A percentile compares a stretch with the other conserved stretches of the same genome.
These are phyloP conservation scores for Nannizzia gypsea DNA, from an alignment of 2,329 filamentous ascomycete species.

Conservation along the genomic window DNA sequence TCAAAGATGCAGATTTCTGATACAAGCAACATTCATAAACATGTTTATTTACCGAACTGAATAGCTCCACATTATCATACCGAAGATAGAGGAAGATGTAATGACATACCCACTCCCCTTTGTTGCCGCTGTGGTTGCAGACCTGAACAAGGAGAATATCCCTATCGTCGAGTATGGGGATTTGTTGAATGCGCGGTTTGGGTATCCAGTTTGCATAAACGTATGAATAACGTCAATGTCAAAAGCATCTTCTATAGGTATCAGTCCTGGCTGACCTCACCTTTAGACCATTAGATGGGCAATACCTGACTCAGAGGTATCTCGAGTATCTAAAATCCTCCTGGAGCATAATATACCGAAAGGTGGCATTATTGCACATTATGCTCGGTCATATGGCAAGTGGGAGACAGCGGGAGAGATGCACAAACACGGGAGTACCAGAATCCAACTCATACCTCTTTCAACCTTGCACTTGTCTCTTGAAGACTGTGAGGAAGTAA, in stretches of 20 bases:
- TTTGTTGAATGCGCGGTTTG: constrained; percentile 7
- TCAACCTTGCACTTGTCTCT: constrained; percentile 3
- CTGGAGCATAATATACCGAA: constrained; percentile 4
- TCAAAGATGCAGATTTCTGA: no score
- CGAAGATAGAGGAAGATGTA: not conserved
- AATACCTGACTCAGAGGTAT: constrained; percentile 4
- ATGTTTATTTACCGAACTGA: no score
- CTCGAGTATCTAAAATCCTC: not conserved
- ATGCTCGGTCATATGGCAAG: not conserved
- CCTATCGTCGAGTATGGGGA: constrained; percentile 8
- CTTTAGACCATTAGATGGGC: constrained; percentile 6
- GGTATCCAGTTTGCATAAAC: not conserved
- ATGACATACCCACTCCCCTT: not conserved
- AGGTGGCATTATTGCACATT: not conserved
- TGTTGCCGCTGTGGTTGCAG: not conserved
- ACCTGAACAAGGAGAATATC: constrained; percentile 5
- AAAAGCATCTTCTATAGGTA: not conserved
- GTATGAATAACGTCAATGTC: not conserved
- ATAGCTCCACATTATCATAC: no score
- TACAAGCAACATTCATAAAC: no score
- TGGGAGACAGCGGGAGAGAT: constrained; percentile 6
- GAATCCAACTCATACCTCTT: constrained; percentile 6
- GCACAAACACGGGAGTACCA: not conserved
- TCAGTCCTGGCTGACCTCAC: not conserved
- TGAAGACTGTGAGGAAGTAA: constrained; percentile 4